Evolutionary conservation across 2,329 filamentous ascomycete genomes (phyloP), one percentile per base, ranked within the genome.

Genomic region (Fusarium sp.): DNA sequence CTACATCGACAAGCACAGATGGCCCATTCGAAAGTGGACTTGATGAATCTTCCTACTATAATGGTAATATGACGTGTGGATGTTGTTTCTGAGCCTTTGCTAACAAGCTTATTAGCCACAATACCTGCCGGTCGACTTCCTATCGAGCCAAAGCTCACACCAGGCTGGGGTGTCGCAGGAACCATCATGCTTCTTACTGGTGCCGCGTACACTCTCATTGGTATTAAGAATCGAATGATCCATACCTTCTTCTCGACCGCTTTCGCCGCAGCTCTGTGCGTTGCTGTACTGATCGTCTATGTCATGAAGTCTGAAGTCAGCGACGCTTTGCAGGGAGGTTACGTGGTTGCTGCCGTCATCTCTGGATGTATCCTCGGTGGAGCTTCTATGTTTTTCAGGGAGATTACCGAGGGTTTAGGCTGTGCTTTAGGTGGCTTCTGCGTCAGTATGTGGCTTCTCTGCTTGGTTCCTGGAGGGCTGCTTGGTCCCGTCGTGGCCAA

Each of bases 361-460:
- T 91, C 94, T 0, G 94, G 94, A 3, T 77, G 90, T 8, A 84
- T 94, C 24, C 86, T 97, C 22, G 95, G 94, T 18, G 92, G 85
- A 14, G 82, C 91, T 5, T 88, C 94, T 1, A 85, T 94, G 11
- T 84, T 97, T 13, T 97, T 98, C 81, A 88, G 89, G 60, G 94
- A 98, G 74, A 84, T 97, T 46, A 94, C 93, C 1, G 91, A 94
- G 59, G 86, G 87, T 9, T 82, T 97, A n/a, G 93, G 92, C 4
- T 97, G 93, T 76, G 83, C 95, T n/a, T 83, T 97, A 0, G 94
- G 94, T 27, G 94, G 94, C 1, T 97, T 96, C 78, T 94, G 90
- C 69, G 77, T 96, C 10, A 90, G 90, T 77, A 97, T 97, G 94
- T 98, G 95, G 95, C 84, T 98, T 54, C 84, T 98, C 47, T 91